These are phyloP conservation scores for Tothia fuscella DNA, from an alignment of 2,329 filamentous ascomycete genomes.

Conservation along the genomic window DNA sequence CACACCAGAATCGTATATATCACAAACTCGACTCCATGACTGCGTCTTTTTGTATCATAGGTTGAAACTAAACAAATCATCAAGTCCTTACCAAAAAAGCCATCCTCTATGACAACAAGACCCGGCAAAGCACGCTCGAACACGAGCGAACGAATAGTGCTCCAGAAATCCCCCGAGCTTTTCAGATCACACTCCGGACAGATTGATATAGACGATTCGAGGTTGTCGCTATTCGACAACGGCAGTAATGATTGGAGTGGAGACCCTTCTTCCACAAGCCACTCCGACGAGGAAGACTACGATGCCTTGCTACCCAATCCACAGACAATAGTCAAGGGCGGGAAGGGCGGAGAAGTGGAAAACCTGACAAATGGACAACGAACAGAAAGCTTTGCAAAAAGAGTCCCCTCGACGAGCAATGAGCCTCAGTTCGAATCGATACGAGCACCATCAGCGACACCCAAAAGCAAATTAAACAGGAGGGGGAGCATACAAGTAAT, in stretches of 20 bases:
- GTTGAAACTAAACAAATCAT: too few relatives aligned
- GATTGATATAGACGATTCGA: too few relatives aligned
- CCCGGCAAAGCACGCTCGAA: too few relatives aligned
- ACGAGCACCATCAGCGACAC: background rate
- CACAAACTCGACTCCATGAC: too few relatives aligned
- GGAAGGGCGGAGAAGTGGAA: slow-evolving; percentile 18
- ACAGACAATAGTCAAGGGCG: slow-evolving; percentile 24
- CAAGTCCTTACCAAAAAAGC: too few relatives aligned
- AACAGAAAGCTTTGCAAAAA: background rate
- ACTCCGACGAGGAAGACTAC: slow-evolving; percentile 28
- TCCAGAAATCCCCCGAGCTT: too few relatives aligned
- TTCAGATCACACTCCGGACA: too few relatives aligned
- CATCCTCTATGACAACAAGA: too few relatives aligned
- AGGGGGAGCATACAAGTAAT: slow-evolving; percentile 34
- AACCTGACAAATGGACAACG: slow-evolving; percentile 3
- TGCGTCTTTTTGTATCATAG: too few relatives aligned
- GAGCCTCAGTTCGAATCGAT: background rate
- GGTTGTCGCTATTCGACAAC: too few relatives aligned
- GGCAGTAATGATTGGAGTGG: slow-evolving; percentile 9
- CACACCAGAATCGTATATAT: too few relatives aligned
- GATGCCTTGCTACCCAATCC: slow-evolving; percentile 26
- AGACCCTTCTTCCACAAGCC: background rate
- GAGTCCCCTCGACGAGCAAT: background rate
- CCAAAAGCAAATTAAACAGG: slow-evolving; percentile 10
- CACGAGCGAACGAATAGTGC: too few relatives aligned